These are phyloP conservation scores for Tricholoma sp. DNA, from an alignment of 768 basidiomycete genomes.

Conservation along the genomic window DNA sequence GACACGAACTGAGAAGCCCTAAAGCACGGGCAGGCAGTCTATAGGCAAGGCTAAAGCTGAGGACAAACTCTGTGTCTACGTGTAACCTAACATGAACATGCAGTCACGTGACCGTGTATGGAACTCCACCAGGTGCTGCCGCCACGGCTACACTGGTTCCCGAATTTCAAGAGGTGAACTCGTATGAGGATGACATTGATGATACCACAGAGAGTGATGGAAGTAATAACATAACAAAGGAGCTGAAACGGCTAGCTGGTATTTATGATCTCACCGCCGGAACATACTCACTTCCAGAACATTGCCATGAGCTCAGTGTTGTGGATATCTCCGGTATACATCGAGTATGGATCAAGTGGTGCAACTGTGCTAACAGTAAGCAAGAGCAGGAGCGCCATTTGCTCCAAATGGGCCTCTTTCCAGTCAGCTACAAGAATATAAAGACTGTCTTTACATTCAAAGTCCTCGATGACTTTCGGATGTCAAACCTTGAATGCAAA, in stretches of 20 bases:
- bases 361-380: conserved; percentile 6
- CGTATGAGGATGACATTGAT: no score
- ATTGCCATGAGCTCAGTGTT: not conserved
- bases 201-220: not conserved
- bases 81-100: no score
- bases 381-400: conserved; percentile 8
- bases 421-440: not conserved
- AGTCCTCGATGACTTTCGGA: conserved; percentile 2
- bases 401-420: conserved; percentile 7
- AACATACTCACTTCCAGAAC: no score
- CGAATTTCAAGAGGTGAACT: not conserved
- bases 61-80: no score
- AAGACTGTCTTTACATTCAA: conserved; percentile 11
- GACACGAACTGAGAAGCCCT: no score
- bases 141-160: not conserved
- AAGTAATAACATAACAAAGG: not conserved
- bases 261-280: not conserved
- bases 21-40: no score
- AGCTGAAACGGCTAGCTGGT: no score
- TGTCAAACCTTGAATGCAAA: conserved; percentile 14
- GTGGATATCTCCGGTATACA: not conserved
- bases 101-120: no score
- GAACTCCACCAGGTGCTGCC: no score
- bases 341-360: not conserved
- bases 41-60: no score